A percentile compares a stretch with the other conserved stretches of the same genome.
Evolutionary conservation across 768 basidiomycete species (phyloP).

Genomic region (Kondoa malvinella): DNA sequence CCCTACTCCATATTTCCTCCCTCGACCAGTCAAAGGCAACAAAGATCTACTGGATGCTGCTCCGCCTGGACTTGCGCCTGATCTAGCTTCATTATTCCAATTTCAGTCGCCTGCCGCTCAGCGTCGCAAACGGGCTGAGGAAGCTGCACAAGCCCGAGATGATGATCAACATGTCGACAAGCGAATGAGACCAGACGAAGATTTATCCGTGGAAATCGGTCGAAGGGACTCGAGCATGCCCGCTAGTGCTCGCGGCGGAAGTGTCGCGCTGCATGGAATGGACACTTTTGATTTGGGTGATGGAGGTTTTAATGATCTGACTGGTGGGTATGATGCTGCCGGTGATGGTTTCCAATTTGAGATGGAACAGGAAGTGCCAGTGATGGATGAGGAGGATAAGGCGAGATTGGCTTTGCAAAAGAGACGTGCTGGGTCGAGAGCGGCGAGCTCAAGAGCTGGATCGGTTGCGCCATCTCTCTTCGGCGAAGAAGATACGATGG

Average conservation of each 20-base stretch:
- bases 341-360: slow-evolving; percentile 40
- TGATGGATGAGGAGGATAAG: slow-evolving; percentile 39
- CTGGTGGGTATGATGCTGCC: slow-evolving; percentile 39
- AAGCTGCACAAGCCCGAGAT: background rate
- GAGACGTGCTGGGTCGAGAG: background rate
- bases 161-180: slow-evolving; percentile 22
- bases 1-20: slow-evolving; percentile 68
- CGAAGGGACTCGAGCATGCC: slow-evolving; percentile 52
- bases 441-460: background rate
- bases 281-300: background rate
- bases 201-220: slow-evolving; percentile 53
- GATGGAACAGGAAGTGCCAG: slow-evolving; percentile 36
- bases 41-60: slow-evolving; percentile 60
- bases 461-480: slow-evolving; percentile 4
- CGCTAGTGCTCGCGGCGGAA: background rate
- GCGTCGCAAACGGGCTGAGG: background rate
- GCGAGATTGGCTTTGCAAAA: slow-evolving; percentile 36
- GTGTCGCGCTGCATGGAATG: background rate
- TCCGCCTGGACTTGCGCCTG: slow-evolving; percentile 64
- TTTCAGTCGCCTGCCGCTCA: slow-evolving; percentile 22
- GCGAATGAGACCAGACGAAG: slow-evolving; percentile 40
- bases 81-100: slow-evolving; percentile 67
- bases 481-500: slow-evolving; percentile 11
- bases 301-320: background rate
- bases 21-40: slow-evolving; percentile 51